Evolutionary conservation across 2,329 filamentous ascomycete species (phyloP), one percentile per base, ranked within the genome.

Genomic region (Rasamsonia emersonii): DNA sequence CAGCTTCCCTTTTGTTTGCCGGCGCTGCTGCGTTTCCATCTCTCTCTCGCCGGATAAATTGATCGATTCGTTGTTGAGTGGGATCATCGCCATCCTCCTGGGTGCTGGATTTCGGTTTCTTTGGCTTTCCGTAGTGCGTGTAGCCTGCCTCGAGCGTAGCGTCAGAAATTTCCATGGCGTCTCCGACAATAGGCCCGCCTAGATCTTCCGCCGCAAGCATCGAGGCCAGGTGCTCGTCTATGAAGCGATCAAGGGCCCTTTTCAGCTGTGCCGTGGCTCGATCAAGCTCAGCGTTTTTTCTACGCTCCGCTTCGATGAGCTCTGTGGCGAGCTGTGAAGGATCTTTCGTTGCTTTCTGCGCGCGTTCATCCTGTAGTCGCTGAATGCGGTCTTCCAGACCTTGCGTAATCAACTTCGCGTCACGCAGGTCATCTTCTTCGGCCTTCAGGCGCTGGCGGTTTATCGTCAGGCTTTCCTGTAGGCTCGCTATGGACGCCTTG

Each of bases 201-300:
- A 88, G 68, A 49, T 86, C 82, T 59, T 93, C 86, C 1, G 83
- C 82, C 5, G 84, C 85, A 25, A 93, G 66, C 75, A 89, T 82
- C 3, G 73, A 61, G 1, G 82, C 81, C 1, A 93, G 68, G 24
- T 75, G 71, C 25, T 75, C 63, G 39, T 83, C 74, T 36, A 89
- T 78, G 49, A 93, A 93, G 10, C 62, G 63, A 41, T 79, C 73
- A 34, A 93, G 68, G 0, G 73, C 68, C 36, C 69, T 71, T 34
- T 82, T 71, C 10, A 91, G 62, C 24, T 62, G 66, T 2, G 65
- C 62, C 1, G 77, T 79, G 42, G 79, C 72, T 31, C 54, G 62
- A 35, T 80, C 73, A 46, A 85, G 80, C 24, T 59, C 52, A 30
- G 62, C 64, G 49, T 76, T 79, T 47, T 74, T 73, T 27, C 65